These are phyloP conservation scores for Candida patagonica DNA, from an alignment of 805 yeast species.

Conservation along the genomic window DNA sequence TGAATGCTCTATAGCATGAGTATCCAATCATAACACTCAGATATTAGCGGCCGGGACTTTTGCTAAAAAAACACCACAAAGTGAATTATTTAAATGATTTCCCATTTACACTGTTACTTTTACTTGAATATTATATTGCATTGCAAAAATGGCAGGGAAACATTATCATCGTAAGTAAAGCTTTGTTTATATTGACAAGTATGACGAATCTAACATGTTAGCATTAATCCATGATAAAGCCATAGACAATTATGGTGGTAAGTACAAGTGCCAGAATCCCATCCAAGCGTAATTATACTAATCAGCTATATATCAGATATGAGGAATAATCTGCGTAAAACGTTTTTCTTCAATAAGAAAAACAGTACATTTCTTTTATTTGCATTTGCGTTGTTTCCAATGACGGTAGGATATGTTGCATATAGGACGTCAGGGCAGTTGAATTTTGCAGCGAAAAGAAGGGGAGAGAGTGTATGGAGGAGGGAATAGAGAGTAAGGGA, in stretches of 20 bases:
- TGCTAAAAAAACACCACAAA: too few relatives aligned
- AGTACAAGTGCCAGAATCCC: not conserved
- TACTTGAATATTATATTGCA: not conserved
- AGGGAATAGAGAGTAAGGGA: too few relatives aligned
- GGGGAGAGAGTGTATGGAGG: slow-evolving; percentile 17
- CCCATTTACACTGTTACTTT: too few relatives aligned
- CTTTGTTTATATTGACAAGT: not conserved
- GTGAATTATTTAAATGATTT: too few relatives aligned
- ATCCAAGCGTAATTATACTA: not conserved
- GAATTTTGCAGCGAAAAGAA: slow-evolving; percentile 18
- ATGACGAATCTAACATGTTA: not conserved
- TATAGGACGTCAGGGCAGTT: slow-evolving; percentile 21
- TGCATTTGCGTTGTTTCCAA: slow-evolving; percentile 25
- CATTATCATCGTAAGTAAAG: slow-evolving; percentile 3
- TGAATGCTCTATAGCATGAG: too few relatives aligned
- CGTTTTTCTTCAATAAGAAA: slow-evolving; percentile 23
- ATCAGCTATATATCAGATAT: not conserved
- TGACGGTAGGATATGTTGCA: slow-evolving; percentile 27
- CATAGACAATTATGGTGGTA: slow-evolving; percentile 1
- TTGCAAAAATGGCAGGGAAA: slow-evolving; percentile 1
- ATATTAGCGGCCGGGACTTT: too few relatives aligned
- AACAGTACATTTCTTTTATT: slow-evolving; percentile 25
- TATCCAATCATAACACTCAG: too few relatives aligned
- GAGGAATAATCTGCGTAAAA: slow-evolving; percentile 1
- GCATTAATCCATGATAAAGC: slow-evolving; percentile 5